phyloP scores from a whole-genome alignment of 345 rosid species.

The Combretum micranthum region DNA sequence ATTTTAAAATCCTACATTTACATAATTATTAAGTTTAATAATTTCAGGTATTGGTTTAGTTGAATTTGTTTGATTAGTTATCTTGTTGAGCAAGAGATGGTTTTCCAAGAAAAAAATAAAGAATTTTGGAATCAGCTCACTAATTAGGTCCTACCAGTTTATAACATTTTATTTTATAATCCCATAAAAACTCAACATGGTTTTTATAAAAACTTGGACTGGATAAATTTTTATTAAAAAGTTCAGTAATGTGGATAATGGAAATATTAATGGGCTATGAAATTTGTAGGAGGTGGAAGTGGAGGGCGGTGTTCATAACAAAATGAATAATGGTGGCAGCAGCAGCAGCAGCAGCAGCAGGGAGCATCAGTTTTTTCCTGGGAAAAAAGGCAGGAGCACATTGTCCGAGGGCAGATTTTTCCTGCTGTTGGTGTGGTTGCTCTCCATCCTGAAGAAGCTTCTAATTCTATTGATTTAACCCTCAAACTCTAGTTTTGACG shows the following conservation, averaged over 20 bases:
- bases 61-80: no score
- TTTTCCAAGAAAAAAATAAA: not conserved
- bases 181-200: no score
- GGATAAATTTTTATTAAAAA: no score
- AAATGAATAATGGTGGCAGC: constrained; percentile 16
- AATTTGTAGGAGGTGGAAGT: constrained; percentile 24
- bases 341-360: constrained; percentile 15
- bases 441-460: constrained; percentile 18
- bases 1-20: no score
- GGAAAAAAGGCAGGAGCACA: constrained; percentile 25
- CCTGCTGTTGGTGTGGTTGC: constrained; percentile 28
- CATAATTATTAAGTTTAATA: no score
- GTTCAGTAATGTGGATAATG: no score
- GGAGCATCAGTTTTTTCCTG: constrained; percentile 78
- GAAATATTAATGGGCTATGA: no score
- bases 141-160: no score
- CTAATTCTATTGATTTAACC: constrained; percentile 73
- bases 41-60: no score
- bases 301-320: constrained; percentile 22
- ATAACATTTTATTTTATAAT: no score
- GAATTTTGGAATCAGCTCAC: not conserved
- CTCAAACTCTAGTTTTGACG: constrained; percentile 50
- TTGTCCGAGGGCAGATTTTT: constrained; percentile 32
- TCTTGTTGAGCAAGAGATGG: not conserved
- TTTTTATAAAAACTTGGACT: no score